Conservation (phyloP, 2,329 filamentous ascomycete genomes). For the Paecilomyces variotii region DNA sequence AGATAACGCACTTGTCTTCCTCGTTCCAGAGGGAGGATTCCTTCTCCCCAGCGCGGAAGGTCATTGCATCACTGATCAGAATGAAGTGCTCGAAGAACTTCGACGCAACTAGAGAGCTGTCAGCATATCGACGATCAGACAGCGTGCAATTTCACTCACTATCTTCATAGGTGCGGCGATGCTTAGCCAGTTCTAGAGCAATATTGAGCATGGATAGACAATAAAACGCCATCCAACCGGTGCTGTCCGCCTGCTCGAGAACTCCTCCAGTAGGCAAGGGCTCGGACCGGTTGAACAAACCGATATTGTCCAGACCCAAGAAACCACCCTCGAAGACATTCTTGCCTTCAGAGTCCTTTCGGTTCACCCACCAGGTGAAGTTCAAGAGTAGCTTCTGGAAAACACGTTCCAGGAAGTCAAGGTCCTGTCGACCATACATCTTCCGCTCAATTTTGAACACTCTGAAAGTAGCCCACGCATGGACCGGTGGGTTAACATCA, state of each 20-base stretch:
- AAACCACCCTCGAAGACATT: constrained; percentile 97
- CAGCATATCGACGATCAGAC: constrained; percentile 1
- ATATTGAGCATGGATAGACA: constrained; percentile 96
- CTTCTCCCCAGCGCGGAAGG: constrained; percentile 62
- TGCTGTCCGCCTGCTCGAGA: constrained; percentile 93
- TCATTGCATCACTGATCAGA: constrained; percentile 96
- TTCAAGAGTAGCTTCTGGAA: constrained; percentile 95
- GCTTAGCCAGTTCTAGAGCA: constrained; percentile 86
- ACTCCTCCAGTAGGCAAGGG: constrained; percentile 88
- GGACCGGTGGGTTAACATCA: constrained; percentile 92
- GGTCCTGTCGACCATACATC: constrained; percentile 86
- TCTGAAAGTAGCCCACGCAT: constrained; percentile 91
- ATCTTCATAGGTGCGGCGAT: constrained; percentile 90
- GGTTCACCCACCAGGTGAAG: constrained; percentile 99
- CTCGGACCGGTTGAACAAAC: constrained; percentile 93
- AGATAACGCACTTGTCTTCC: constrained; percentile 54
- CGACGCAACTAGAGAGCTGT: constrained; percentile 57
- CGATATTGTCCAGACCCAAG: constrained; percentile 92
- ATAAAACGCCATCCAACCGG: constrained; percentile 98
- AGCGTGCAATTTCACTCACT: constrained; percentile 25
- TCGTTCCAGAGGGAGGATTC: constrained; percentile 94
- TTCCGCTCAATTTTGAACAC: constrained; percentile 98
- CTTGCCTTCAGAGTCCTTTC: constrained; percentile 89
- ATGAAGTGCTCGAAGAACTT: constrained; percentile 99
- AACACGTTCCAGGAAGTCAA: constrained; percentile 91